Conservation (phyloP, 164 flowering plant species). For the Chimonanthus praecox region DNA sequence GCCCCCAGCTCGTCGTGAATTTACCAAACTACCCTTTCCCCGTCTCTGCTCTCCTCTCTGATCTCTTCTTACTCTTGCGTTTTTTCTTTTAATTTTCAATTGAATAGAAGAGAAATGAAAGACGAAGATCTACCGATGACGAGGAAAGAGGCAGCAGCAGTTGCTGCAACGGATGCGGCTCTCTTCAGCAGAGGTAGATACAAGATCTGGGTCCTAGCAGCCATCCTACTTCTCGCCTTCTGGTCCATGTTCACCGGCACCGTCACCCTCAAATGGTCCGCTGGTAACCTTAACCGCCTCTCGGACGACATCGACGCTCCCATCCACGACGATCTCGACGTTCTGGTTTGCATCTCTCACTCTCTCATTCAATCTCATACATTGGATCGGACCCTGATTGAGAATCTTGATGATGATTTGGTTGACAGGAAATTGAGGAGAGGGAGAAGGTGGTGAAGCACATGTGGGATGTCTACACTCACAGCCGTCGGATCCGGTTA, state of each 20-base stretch:
- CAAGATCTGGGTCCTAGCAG: slow-evolving; percentile 91
- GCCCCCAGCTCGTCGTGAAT: no score
- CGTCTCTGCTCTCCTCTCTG: no score
- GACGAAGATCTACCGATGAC: slow-evolving; percentile 52
- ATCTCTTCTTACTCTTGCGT: no score
- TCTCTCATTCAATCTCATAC: slow-evolving; percentile 1
- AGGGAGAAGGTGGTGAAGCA: slow-evolving; percentile 95
- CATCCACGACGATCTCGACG: slow-evolving; percentile 80
- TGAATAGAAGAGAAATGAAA: slow-evolving; percentile 37
- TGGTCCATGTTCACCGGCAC: slow-evolving; percentile 99
- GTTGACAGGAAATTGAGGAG: slow-evolving; percentile 88
- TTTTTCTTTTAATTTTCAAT: no score
- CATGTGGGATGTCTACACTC: slow-evolving; percentile 98
- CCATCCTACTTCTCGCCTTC: slow-evolving; percentile 77
- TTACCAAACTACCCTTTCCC: no score
- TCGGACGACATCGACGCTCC: slow-evolving; percentile 54
- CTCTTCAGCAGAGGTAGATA: slow-evolving; percentile 73
- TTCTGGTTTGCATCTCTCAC: slow-evolving; percentile 37
- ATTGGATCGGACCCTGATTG: background rate
- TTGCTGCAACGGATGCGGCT: slow-evolving; percentile 14
- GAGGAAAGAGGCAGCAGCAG: slow-evolving; percentile 38
- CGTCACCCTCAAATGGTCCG: slow-evolving; percentile 88
- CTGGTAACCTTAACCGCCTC: slow-evolving; percentile 64
- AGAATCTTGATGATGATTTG: background rate
- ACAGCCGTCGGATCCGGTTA: slow-evolving; percentile 60